These are phyloP conservation scores for Coemansia sp. DNA, from an alignment of 192 early-diverging fungal genomes.

Conservation along the genomic window DNA sequence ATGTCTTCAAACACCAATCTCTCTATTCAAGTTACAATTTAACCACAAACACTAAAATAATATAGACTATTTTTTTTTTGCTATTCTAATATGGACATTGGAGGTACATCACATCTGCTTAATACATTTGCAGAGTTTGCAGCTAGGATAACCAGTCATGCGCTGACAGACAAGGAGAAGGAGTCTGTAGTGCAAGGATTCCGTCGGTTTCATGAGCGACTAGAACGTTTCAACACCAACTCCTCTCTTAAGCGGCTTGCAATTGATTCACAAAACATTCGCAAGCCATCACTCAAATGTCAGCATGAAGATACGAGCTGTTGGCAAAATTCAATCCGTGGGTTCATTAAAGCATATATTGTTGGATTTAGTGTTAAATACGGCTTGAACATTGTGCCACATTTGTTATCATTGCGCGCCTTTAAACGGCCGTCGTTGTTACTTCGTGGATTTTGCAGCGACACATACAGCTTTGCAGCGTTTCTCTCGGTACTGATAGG, in stretches of 20 bases:
- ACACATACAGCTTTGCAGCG: constrained; percentile 65
- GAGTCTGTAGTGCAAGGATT: constrained; percentile 61
- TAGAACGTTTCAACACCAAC: constrained; percentile 65
- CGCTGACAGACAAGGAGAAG: constrained; percentile 66
- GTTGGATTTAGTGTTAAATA: constrained; percentile 64
- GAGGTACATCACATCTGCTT: constrained; percentile 24
- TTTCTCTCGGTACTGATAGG: constrained; percentile 65
- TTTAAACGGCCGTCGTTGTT: constrained; percentile 40
- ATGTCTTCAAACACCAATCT: too few relatives aligned
- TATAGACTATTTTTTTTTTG: too few relatives aligned
- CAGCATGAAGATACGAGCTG: constrained; percentile 66
- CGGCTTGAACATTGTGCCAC: constrained; percentile 55
- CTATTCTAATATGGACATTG: constrained; percentile 12
- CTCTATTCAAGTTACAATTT: too few relatives aligned
- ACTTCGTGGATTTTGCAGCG: constrained; percentile 44
- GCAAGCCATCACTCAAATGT: constrained; percentile 29
- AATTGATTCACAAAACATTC: constrained; percentile 30
- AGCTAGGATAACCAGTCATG: constrained; percentile 60
- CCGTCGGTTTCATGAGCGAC: constrained; percentile 62
- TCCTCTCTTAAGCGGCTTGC: constrained; percentile 32
- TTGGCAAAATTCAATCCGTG: constrained; percentile 62
- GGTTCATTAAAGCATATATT: constrained; percentile 62
- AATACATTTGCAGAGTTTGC: constrained; percentile 64
- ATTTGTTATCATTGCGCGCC: constrained; percentile 56
- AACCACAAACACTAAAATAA: too few relatives aligned